Base-by-base conservation (phyloP, 176 grass and related monocot genomes). In the Thinopyrum elongatum region DNA sequence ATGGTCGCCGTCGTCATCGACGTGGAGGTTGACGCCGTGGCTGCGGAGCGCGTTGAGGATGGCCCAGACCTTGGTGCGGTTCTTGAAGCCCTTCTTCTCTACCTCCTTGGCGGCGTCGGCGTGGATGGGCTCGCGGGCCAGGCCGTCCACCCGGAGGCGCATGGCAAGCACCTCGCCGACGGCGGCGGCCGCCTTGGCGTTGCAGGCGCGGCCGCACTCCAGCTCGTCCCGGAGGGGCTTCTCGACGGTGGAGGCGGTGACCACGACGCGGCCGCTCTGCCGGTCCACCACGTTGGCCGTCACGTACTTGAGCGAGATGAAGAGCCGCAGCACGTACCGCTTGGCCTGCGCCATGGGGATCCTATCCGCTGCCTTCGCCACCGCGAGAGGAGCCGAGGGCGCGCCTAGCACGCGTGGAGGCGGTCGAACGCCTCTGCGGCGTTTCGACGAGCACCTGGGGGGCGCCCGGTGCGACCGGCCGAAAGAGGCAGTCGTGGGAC, bases 271-370 rank as follows among this genome's bases (percentile, higher is more conserved):
- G 9, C 96, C 93, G 84, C 80, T 87, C 81, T 88, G 92, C 63
- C 96, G 90, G 80, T 98, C 96, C 72, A 92, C 87, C 74, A 98
- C 90, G 74, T 98, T 98, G n/a, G 93, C 96, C 42, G 96, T 94
- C 38, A 98, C 90, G 86, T 92, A 90, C 91, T 98, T 98, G 88
- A 98, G 96, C 22, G 93, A 95, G 77, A 98, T 98, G 91, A 98
- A 98, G 26, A 98, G 91, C 6, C 96, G 90, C 64, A 98, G 81
- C 59, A 98, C 96, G 79, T 95, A 98, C 26, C 96, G 55, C 86
- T 92, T 98, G 19, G 85, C 61, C 34, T 87, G 36, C 16, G 91
- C 74, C 77, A 95, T 91, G 33, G 36, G 42, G 4, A 11, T 0
- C 35, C 7, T 23, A 21, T 0, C 1, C 82, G 47, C 47, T 13